Evolutionary conservation across 768 basidiomycete genomes (phyloP), one percentile per base, ranked within the genome.

Genomic region (Tephrocybe sp.): DNA sequence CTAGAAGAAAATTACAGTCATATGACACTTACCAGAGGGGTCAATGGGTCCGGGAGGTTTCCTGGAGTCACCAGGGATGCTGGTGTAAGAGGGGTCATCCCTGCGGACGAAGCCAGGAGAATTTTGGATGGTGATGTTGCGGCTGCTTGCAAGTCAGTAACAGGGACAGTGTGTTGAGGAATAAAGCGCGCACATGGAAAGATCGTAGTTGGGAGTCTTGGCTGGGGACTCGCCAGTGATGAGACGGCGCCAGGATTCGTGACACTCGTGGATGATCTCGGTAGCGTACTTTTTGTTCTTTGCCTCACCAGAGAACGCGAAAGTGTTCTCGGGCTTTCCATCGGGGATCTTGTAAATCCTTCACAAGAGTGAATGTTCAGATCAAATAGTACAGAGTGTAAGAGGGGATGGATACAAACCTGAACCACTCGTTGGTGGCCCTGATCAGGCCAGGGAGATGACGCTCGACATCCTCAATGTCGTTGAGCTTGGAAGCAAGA

Each of bases 221-320:
- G 86, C 82, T 34, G 84, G 81, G 54, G 69, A 74, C 57, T 97
- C 89, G 54, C 94, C 92, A 45, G 71, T 73, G 67, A 94, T 78
- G 60, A 99, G 82, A 63, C 90, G 90, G 63, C 93, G 91, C 97
- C 97, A 99, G 30, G 97, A 90, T 69, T 98, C 97, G 66, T 98
- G 88, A 72, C 91, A 94, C 69, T 99, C 97, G 70, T 97, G 94
- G 65, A 99, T 89, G 74, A 98, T 97, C 73, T 98, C 95, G 46
- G 90, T 92, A 25, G 97, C 97, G 67, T 98, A 99, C 70, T 95
- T 97, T 80, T 95, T 97, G 80, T 97, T 97, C 78, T 98, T 99
- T 57, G 95, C 95, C 74, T 99, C 97, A 50, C 97, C 97, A 45
- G 92, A 94, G 83, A 99, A 99, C 15, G 97, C 97, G 64, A 99